Conservation (phyloP, 257 asterid species). For the Nicotiana knightiana region DNA sequence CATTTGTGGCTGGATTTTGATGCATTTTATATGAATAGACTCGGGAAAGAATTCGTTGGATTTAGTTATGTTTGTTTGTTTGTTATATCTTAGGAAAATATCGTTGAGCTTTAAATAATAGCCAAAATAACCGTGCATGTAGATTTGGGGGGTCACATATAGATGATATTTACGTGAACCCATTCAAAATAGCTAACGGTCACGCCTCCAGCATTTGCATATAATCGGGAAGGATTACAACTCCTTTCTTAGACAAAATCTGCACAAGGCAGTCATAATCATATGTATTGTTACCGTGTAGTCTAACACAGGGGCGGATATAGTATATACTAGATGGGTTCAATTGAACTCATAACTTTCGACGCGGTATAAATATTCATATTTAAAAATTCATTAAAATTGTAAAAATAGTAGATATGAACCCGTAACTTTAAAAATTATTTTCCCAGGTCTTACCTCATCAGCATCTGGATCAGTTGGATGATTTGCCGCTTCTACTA, state of each 20-base stretch:
- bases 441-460: constrained; percentile 44
- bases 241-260: constrained; percentile 80
- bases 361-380: no score
- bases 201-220: constrained; percentile 96
- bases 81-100: not conserved
- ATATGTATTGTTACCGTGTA: not conserved
- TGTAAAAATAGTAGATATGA: no score
- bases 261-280: constrained; percentile 15
- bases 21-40: no score
- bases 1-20: no score
- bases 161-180: constrained; percentile 68
- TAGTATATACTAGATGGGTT: no score
- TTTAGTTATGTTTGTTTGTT: no score
- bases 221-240: constrained; percentile 74
- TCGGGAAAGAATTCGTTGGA: no score
- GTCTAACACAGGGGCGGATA: not conserved
- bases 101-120: not conserved
- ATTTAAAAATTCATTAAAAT: no score
- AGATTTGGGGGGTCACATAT: not conserved
- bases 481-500: constrained; percentile 91
- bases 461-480: constrained; percentile 98
- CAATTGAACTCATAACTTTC: no score
- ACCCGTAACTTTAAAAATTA: no score
- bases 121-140: not conserved
- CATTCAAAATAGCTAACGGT: constrained; percentile 94